These are phyloP conservation scores for Diplodia intermedia DNA, from an alignment of 2,329 filamentous ascomycete species.

Conservation along the genomic window DNA sequence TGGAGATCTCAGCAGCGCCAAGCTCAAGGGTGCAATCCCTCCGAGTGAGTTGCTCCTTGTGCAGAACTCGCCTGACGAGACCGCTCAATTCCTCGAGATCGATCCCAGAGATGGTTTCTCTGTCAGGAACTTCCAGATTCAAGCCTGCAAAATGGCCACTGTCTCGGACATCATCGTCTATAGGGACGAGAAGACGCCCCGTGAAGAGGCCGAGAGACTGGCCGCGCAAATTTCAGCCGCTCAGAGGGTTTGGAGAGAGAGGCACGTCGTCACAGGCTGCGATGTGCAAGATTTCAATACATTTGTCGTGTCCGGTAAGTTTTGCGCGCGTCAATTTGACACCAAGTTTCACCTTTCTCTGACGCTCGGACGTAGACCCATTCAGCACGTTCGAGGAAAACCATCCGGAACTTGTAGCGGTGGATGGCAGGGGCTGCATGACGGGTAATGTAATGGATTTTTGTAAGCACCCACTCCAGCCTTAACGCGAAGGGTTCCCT, in stretches of 20 bases:
- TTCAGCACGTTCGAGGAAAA: conserved; percentile 76
- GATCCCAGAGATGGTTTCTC: conserved; percentile 93
- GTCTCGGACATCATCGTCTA: conserved; percentile 94
- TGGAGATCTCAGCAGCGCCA: conserved; percentile 74
- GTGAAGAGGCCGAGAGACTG: conserved; percentile 69
- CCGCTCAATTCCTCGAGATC: conserved; percentile 74
- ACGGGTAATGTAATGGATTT: conserved; percentile 87
- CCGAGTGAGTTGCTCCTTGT: conserved; percentile 78
- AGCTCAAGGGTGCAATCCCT: conserved; percentile 85
- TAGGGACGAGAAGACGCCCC: conserved; percentile 70
- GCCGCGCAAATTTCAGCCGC: conserved; percentile 73
- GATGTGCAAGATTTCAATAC: conserved; percentile 77
- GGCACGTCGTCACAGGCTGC: conserved; percentile 62
- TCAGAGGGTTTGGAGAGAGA: conserved; percentile 75
- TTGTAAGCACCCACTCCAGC: conserved; percentile 55
- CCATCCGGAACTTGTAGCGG: conserved; percentile 73
- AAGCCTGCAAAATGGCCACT: conserved; percentile 84
- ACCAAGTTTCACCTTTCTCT: conserved; percentile 37
- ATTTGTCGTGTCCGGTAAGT: conserved; percentile 72
- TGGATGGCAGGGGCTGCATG: conserved; percentile 73
- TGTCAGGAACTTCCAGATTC: conserved; percentile 96
- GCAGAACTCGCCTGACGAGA: conserved; percentile 49
- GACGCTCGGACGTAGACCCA: conserved; percentile 56
- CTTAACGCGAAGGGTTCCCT: neutral
- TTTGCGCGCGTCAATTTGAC: conserved; percentile 32